Conservation (phyloP, 495 filamentous ascomycete species). For the Chaetomium tenue region DNA sequence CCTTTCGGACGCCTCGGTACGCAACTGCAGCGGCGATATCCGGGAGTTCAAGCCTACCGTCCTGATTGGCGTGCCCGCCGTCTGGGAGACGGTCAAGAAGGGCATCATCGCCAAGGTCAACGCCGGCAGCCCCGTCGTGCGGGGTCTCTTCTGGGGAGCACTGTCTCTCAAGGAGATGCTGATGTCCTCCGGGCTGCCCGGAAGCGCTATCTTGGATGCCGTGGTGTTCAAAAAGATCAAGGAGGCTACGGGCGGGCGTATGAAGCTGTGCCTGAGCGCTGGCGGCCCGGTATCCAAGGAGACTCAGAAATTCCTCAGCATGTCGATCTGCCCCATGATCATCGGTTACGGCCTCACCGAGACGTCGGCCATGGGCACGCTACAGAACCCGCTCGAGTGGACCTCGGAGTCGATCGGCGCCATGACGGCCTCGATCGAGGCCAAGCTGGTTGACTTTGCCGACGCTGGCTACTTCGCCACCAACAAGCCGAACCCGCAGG, state of each 20-base stretch:
- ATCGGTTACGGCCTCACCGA: constrained; percentile 96
- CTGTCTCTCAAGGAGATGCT: constrained; percentile 80
- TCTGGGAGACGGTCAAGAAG: constrained; percentile 98
- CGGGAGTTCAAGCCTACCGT: constrained; percentile 88
- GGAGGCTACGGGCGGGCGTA: constrained; percentile 79
- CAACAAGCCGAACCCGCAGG: constrained; percentile 86
- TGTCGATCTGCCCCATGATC: constrained; percentile 86
- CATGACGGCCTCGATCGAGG: constrained; percentile 75
- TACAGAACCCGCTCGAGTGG: constrained; percentile 91
- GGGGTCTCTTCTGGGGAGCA: constrained; percentile 90
- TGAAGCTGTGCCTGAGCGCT: constrained; percentile 81
- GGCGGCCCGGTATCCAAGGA: constrained; percentile 85
- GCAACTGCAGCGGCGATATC: constrained; percentile 95
- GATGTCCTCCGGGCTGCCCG: constrained; percentile 72
- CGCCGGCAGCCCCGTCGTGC: constrained; percentile 66
- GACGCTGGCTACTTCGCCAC: constrained; percentile 88
- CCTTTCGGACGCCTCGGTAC: constrained; percentile 82
- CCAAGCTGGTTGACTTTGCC: constrained; percentile 93
- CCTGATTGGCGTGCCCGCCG: constrained; percentile 90
- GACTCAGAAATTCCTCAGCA: constrained; percentile 82
- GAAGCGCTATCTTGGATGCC: constrained; percentile 66
- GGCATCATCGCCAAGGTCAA: constrained; percentile 86
- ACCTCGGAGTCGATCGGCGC: constrained; percentile 77
- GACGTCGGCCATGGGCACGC: constrained; percentile 87
- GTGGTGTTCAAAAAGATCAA: constrained; percentile 89